Conservation (phyloP, 192 early-diverging fungal species). For the Allomyces javanicus region DNA sequence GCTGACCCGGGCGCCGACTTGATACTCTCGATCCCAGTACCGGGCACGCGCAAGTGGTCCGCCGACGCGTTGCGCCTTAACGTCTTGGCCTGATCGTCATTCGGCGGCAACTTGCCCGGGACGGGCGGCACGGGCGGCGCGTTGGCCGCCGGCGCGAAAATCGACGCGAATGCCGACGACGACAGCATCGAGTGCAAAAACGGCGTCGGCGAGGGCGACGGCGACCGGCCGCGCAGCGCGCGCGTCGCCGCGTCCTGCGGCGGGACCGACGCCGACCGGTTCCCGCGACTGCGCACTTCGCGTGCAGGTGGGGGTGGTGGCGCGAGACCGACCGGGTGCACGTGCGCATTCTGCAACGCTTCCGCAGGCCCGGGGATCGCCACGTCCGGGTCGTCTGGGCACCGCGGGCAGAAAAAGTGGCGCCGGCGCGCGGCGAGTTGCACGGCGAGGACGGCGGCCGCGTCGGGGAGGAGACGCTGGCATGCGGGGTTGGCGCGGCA, state of each 20-base stretch:
- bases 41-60: too few species aligned
- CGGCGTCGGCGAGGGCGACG: constrained; percentile 4
- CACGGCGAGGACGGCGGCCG: constrained; percentile 27
- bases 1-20: too few species aligned
- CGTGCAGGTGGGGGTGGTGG: too few species aligned
- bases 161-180: constrained; percentile 14
- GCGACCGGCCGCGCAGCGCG: not conserved
- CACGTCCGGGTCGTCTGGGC: constrained; percentile 10
- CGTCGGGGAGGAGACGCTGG: constrained; percentile 17
- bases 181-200: constrained; percentile 16
- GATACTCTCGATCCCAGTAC: too few species aligned
- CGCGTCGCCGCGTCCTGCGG: not conserved
- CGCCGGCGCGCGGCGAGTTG: constrained; percentile 22
- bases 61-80: too few species aligned
- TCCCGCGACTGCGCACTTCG: too few species aligned
- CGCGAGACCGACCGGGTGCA: too few species aligned
- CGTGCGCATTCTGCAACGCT: too few species aligned
- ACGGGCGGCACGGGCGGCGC: not conserved
- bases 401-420: constrained; percentile 16
- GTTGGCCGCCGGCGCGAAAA: constrained; percentile 7
- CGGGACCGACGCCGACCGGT: not conserved
- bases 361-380: not conserved
- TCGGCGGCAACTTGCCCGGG: too few species aligned
- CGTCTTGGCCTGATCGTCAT: too few species aligned
- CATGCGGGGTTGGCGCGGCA: constrained; percentile 17